A percentile compares a stretch with the other conserved stretches of the same genome.
Conservation (phyloP, 768 basidiomycete species). For the Mycena rosella region DNA sequence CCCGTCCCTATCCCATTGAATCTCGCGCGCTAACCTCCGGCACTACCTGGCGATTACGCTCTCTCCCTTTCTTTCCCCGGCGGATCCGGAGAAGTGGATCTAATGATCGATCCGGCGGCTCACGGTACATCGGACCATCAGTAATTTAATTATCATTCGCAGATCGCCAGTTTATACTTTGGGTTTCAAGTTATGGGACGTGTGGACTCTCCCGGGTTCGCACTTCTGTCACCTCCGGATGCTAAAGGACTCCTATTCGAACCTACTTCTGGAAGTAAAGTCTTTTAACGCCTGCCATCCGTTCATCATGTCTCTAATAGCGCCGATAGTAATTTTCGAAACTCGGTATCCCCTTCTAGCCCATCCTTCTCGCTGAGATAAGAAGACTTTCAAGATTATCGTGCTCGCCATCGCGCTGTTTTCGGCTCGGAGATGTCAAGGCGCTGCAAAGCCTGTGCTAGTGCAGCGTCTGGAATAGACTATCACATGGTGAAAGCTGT, state of each 20-base stretch:
- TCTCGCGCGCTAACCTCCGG: slow-evolving; percentile 14
- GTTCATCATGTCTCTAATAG: slow-evolving; percentile 9
- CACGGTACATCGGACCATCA: slow-evolving; percentile 1
- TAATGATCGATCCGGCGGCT: slow-evolving; percentile 6
- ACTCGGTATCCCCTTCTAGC: slow-evolving; percentile 26
- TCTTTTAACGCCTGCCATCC: slow-evolving; percentile 10
- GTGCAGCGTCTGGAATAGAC: slow-evolving; percentile 27
- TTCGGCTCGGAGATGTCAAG: slow-evolving; percentile 28
- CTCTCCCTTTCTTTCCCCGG: slow-evolving; percentile 12
- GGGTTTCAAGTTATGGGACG: slow-evolving; percentile 9
- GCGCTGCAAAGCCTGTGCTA: slow-evolving; percentile 36
- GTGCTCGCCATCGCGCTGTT: slow-evolving; percentile 28
- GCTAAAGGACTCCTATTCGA: slow-evolving; percentile 20
- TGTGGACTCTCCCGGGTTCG: not conserved
- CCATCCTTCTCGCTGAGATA: slow-evolving; percentile 18
- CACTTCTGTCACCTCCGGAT: slow-evolving; percentile 11
- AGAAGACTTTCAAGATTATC: slow-evolving; percentile 17
- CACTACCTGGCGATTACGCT: not conserved
- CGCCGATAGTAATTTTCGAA: slow-evolving; percentile 26
- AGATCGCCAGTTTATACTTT: slow-evolving; percentile 26
- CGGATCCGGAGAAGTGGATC: slow-evolving; percentile 17
- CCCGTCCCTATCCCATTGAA: slow-evolving; percentile 2
- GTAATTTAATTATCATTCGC: slow-evolving; percentile 13
- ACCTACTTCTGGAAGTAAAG: slow-evolving; percentile 21
- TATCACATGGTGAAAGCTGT: slow-evolving; percentile 29